Conservation (phyloP, 176 grass and related monocot genomes). For the Oryza coarctata region DNA sequence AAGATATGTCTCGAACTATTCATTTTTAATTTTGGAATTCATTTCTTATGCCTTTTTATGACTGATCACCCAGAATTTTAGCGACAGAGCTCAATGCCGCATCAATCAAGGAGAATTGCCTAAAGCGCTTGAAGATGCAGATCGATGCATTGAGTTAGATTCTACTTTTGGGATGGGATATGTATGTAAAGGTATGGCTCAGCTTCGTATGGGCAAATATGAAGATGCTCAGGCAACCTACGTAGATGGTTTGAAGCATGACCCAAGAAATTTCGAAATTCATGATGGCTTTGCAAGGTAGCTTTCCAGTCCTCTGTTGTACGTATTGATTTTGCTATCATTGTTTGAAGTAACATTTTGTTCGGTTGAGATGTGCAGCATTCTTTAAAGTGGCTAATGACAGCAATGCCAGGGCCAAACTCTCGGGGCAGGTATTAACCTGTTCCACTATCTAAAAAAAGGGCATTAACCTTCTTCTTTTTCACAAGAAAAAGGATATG, state of each 20-base stretch:
- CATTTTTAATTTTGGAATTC: background rate
- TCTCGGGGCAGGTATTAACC: conserved; percentile 21
- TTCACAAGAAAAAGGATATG: background rate
- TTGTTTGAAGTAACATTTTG: conserved; percentile 8
- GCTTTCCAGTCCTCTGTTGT: conserved; percentile 2
- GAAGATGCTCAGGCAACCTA: conserved; percentile 48
- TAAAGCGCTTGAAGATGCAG: conserved; percentile 49
- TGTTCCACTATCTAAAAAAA: too few species aligned
- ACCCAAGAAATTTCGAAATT: conserved; percentile 40
- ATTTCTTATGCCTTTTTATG: background rate
- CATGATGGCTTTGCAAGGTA: conserved; percentile 54
- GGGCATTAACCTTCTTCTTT: conserved; percentile 17
- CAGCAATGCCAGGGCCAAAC: background rate
- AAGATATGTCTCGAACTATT: background rate
- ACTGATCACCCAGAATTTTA: conserved; percentile 39
- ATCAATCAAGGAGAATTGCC: conserved; percentile 36
- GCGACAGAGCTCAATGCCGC: conserved; percentile 53
- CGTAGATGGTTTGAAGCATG: conserved; percentile 52
- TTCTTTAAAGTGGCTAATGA: conserved; percentile 25
- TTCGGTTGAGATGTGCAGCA: conserved; percentile 32
- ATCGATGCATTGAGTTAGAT: conserved; percentile 57
- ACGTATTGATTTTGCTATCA: background rate
- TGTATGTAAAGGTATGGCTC: conserved; percentile 37
- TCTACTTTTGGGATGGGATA: conserved; percentile 58
- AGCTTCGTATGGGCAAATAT: conserved; percentile 40